A percentile compares a stretch with the other conserved stretches of the same genome.
Conservation (phyloP, 805 yeast species). For the Kodamaea laetipori region DNA sequence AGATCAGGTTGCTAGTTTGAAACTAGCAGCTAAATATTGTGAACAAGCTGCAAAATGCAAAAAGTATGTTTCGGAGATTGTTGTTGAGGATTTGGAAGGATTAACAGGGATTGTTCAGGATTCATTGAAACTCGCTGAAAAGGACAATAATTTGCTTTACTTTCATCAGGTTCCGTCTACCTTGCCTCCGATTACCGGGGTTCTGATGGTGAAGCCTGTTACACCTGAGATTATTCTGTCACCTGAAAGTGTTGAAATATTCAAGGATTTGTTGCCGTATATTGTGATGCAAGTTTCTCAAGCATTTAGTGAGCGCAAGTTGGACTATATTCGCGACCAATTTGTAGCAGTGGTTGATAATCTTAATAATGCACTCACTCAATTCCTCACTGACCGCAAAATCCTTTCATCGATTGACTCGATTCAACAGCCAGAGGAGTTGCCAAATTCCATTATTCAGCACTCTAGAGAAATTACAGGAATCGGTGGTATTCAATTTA, state of each 20-base stretch:
- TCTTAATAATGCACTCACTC: conserved; percentile 46
- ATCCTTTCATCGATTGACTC: conserved; percentile 67
- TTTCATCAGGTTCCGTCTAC: conserved; percentile 60
- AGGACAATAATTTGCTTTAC: conserved; percentile 82
- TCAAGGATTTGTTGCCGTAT: conserved; percentile 67
- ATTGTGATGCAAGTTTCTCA: conserved; percentile 63
- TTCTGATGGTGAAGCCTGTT: conserved; percentile 56
- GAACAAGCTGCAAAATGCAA: conserved; percentile 39
- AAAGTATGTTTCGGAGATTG: conserved; percentile 44
- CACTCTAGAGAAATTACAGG: conserved; percentile 56
- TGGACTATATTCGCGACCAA: conserved; percentile 50
- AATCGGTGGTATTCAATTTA: conserved; percentile 51
- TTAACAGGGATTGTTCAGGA: conserved; percentile 48
- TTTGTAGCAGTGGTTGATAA: conserved; percentile 49
- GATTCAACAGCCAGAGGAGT: conserved; percentile 53
- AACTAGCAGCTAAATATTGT: conserved; percentile 43
- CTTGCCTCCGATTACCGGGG: conserved; percentile 47
- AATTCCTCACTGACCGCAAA: conserved; percentile 49
- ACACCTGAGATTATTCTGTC: conserved; percentile 33
- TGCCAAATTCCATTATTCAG: conserved; percentile 59
- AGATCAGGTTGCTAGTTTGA: conserved; percentile 63
- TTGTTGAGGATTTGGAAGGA: conserved; percentile 54
- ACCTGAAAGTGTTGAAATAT: conserved; percentile 40
- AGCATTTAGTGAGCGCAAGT: conserved; percentile 68
- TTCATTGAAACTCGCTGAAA: conserved; percentile 56